Evolutionary conservation across 2,329 filamentous ascomycete species (phyloP).

Genomic region (Talaromyces amestolkiae): DNA sequence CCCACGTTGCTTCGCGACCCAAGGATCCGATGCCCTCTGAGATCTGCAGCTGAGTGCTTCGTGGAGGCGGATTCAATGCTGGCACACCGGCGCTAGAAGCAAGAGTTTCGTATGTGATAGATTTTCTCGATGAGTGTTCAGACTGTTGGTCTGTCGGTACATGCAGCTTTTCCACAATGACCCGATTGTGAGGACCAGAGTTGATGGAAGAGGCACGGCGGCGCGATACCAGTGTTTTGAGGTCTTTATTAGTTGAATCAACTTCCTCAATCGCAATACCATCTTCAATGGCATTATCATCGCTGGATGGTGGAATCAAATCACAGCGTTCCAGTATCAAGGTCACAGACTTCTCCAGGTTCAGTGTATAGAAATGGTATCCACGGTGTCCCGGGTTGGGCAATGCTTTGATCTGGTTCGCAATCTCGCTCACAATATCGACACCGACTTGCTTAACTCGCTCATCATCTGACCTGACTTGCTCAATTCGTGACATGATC

Average conservation of each 20-base stretch:
- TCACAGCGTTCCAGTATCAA: slow-evolving; percentile 83
- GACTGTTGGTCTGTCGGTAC: slow-evolving; percentile 30
- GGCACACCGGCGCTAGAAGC: slow-evolving; percentile 77
- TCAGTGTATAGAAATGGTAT: slow-evolving; percentile 97
- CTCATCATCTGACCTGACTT: slow-evolving; percentile 47
- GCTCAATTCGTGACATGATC: slow-evolving; percentile 62
- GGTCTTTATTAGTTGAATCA: slow-evolving; percentile 27
- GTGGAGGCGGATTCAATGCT: slow-evolving; percentile 63
- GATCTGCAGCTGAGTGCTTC: slow-evolving; percentile 84
- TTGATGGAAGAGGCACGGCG: slow-evolving; percentile 75
- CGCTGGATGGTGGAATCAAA: slow-evolving; percentile 64
- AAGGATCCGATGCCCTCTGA: slow-evolving; percentile 88
- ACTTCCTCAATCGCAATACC: slow-evolving; percentile 45
- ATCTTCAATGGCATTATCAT: slow-evolving; percentile 44
- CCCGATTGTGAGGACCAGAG: slow-evolving; percentile 80
- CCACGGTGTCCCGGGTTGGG: slow-evolving; percentile 64
- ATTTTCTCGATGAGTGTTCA: slow-evolving; percentile 35
- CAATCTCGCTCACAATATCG: slow-evolving; percentile 74
- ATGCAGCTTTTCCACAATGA: slow-evolving; percentile 69
- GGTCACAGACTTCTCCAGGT: slow-evolving; percentile 91
- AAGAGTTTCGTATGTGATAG: slow-evolving; percentile 60
- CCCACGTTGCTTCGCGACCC: slow-evolving; percentile 95
- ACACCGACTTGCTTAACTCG: slow-evolving; percentile 49
- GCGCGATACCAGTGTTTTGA: slow-evolving; percentile 34
- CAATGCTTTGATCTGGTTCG: slow-evolving; percentile 70